A percentile compares a stretch with the other conserved stretches of the same genome.
Evolutionary conservation across 2,329 filamentous ascomycete species (phyloP).

Genomic region (Seiridium cupressi): DNA sequence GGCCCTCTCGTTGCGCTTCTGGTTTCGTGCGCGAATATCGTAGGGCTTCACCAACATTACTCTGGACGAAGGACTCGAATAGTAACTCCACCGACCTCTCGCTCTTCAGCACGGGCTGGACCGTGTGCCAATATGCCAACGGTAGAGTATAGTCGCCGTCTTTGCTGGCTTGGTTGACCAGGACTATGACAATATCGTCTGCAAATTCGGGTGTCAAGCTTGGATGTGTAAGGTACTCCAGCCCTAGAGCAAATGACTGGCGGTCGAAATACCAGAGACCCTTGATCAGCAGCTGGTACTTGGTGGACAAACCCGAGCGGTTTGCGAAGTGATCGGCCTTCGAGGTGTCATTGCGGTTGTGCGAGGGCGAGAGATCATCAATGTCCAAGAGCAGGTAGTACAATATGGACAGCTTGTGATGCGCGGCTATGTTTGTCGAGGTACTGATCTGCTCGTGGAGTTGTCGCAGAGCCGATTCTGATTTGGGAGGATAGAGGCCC

Average conservation of each 20-base stretch:
- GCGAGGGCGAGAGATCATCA: conserved; percentile 46
- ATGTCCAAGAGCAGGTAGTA: conserved; percentile 83
- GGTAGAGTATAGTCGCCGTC: conserved; percentile 62
- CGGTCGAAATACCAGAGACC: conserved; percentile 81
- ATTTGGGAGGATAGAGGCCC: conserved; percentile 73
- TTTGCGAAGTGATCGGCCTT: conserved; percentile 55
- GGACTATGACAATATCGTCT: conserved; percentile 73
- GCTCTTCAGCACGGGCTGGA: conserved; percentile 69
- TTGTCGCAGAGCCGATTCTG: conserved; percentile 63
- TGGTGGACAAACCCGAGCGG: conserved; percentile 65
- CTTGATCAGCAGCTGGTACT: conserved; percentile 78
- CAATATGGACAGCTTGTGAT: conserved; percentile 79
- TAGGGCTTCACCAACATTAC: conserved; percentile 70
- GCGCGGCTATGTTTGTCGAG: conserved; percentile 57
- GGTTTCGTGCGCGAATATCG: conserved; percentile 68
- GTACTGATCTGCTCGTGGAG: conserved; percentile 70
- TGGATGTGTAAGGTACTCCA: conserved; percentile 77
- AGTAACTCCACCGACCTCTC: conserved; percentile 62
- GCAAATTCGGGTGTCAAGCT: conserved; percentile 78
- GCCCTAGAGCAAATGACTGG: conserved; percentile 65
- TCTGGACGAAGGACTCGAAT: conserved; percentile 65
- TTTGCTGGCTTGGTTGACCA: conserved; percentile 60
- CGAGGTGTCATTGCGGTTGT: conserved; percentile 31
- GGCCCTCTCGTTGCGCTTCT: conserved; percentile 56
- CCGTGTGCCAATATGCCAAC: conserved; percentile 76